Conservation (phyloP, 805 yeast genomes). For the Spathaspora arborariae region DNA sequence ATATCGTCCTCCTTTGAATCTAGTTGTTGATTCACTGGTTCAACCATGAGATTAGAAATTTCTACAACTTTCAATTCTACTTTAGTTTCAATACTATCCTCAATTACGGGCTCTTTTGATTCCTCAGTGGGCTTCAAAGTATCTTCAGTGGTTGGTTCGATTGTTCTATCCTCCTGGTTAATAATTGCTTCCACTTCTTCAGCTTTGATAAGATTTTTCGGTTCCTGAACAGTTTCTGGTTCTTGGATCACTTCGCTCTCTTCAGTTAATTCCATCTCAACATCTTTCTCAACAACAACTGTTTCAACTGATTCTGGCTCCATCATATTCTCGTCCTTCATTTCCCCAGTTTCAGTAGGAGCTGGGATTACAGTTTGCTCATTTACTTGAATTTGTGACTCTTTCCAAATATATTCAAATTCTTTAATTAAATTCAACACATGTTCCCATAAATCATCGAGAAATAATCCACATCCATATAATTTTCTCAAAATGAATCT, state of each 20-base stretch:
- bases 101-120: no score
- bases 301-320: not conserved
- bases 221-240: not conserved
- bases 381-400: not conserved
- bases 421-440: constrained; percentile 15
- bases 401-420: constrained; percentile 6
- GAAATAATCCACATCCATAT: constrained; percentile 27
- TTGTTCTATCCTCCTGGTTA: not conserved
- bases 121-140: not conserved
- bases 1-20: no score
- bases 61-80: not conserved
- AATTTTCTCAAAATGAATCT: constrained; percentile 24
- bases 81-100: not conserved
- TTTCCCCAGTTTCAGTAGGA: not conserved
- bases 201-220: not conserved
- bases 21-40: no score
- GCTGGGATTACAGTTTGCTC: not conserved
- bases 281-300: not conserved
- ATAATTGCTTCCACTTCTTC: not conserved
- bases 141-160: not conserved
- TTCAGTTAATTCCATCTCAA: not conserved
- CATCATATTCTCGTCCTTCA: not conserved
- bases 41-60: no score
- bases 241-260: not conserved
- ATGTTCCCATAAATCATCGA: constrained; percentile 19